phyloP scores from a whole-genome alignment of 495 filamentous ascomycete species.

The Geopyxis carbonaria region DNA sequence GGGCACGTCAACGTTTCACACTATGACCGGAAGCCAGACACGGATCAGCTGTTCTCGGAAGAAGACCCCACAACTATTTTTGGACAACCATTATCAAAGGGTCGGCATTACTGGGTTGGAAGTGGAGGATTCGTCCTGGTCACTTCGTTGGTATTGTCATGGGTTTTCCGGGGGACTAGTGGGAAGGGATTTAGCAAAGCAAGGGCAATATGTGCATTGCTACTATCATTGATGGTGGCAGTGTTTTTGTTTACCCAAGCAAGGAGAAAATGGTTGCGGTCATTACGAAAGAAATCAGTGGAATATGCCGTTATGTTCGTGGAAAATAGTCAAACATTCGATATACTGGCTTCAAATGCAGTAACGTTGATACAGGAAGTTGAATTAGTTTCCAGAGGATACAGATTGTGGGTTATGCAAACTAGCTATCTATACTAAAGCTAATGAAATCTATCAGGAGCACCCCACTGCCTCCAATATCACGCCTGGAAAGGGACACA shows the following conservation, averaged over 20 bases:
- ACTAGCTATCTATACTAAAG: background rate
- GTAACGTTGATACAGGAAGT: conserved; percentile 88
- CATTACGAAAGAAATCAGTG: conserved; percentile 59
- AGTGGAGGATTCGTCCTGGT: conserved; percentile 22
- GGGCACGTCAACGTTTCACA: conserved; percentile 39
- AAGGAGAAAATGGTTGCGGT: conserved; percentile 69
- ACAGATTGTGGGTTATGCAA: conserved; percentile 51
- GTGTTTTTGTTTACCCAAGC: conserved; percentile 47
- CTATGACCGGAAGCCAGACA: conserved; percentile 21
- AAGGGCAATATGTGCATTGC: conserved; percentile 16
- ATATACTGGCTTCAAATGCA: conserved; percentile 60
- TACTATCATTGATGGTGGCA: conserved; percentile 33
- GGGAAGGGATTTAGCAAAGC: conserved; percentile 27
- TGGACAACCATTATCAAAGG: conserved; percentile 21
- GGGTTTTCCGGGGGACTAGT: conserved; percentile 20
- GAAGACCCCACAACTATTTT: conserved; percentile 35
- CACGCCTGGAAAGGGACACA: conserved; percentile 57
- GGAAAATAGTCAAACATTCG: conserved; percentile 61
- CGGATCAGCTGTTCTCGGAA: conserved; percentile 18
- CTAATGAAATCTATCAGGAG: conserved; percentile 44
- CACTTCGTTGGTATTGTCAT: conserved; percentile 19
- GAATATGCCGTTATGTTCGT: conserved; percentile 57
- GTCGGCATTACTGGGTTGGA: conserved; percentile 22
- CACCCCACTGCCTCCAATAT: conserved; percentile 69
- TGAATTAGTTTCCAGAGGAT: conserved; percentile 85